Percentiles rank a stretch among this genome's conserved stretches.
phyloP scores from a whole-genome alignment of 2,329 filamentous ascomycete genomes.

The Beauveria medogensis region DNA sequence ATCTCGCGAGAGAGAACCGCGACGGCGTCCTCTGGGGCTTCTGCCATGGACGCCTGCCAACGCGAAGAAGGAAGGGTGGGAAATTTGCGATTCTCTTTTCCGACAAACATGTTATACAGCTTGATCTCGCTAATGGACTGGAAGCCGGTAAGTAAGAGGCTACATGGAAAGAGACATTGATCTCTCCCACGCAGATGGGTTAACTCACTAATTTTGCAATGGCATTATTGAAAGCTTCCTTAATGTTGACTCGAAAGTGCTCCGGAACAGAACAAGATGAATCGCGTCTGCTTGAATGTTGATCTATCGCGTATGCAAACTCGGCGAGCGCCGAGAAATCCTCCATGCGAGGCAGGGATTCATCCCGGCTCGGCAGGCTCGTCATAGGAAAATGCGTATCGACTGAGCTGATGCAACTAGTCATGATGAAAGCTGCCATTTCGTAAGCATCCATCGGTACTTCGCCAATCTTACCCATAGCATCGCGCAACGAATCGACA shows the following conservation, averaged over 20 bases:
- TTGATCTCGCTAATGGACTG: too few relatives aligned
- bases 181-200: too few relatives aligned
- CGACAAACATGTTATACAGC: too few relatives aligned
- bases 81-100: too few relatives aligned
- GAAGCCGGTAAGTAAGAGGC: too few relatives aligned
- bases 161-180: too few relatives aligned
- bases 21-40: not conserved
- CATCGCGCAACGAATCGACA: not conserved
- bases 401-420: not conserved
- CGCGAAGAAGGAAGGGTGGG: not conserved
- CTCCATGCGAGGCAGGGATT: too few relatives aligned
- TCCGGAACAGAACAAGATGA: too few relatives aligned
- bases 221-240: too few relatives aligned
- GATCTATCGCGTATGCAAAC: not conserved
- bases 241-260: too few relatives aligned
- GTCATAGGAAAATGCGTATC: not conserved
- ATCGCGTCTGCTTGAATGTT: not conserved
- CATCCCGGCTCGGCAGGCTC: not conserved
- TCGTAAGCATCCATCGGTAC: not conserved
- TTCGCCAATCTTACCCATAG: not conserved
- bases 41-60: too few relatives aligned
- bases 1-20: not conserved
- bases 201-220: too few relatives aligned
- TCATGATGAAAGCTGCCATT: not conserved
- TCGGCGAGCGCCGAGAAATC: not conserved